Evolutionary conservation across 2,329 filamentous ascomycete genomes (phyloP).

Genomic region (Sarocladiaceae sp.): DNA sequence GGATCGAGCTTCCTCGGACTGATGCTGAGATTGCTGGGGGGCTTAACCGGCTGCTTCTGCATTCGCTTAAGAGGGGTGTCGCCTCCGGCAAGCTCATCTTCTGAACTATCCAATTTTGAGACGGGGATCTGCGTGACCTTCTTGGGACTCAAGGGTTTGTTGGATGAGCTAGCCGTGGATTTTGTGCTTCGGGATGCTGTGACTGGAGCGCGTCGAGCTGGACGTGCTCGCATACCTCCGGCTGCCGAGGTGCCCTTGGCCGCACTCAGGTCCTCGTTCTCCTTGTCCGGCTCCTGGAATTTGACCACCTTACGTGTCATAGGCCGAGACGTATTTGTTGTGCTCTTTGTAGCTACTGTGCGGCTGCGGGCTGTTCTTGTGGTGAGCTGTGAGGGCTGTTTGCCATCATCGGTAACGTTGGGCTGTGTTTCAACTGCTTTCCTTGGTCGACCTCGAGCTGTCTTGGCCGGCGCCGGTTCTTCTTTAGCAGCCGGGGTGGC

Average conservation of each 20-base stretch:
- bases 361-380: conserved; percentile 24
- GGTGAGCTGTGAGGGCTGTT: conserved; percentile 26
- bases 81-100: conserved; percentile 54
- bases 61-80: conserved; percentile 48
- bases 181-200: conserved; percentile 33
- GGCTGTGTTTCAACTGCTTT: conserved; percentile 27
- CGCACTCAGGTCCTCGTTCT: conserved; percentile 45
- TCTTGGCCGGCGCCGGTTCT: conserved; percentile 23
- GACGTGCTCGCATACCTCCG: conserved; percentile 31
- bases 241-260: conserved; percentile 25
- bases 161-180: conserved; percentile 19
- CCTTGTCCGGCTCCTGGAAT: conserved; percentile 62
- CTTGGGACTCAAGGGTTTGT: conserved; percentile 54
- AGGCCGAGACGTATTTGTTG: conserved; percentile 33
- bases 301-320: conserved; percentile 57
- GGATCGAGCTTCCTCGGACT: conserved; percentile 9
- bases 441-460: conserved; percentile 40
- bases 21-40: conserved; percentile 21
- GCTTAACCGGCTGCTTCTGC: conserved; percentile 53
- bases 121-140: conserved; percentile 55
- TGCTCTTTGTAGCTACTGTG: conserved; percentile 22
- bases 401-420: conserved; percentile 15
- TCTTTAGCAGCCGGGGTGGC: conserved; percentile 19
- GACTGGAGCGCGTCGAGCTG: conserved; percentile 38
- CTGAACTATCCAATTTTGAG: conserved; percentile 40